Evolutionary conservation across 345 rosid genomes (phyloP).

Genomic region (Microcos paniculata): DNA sequence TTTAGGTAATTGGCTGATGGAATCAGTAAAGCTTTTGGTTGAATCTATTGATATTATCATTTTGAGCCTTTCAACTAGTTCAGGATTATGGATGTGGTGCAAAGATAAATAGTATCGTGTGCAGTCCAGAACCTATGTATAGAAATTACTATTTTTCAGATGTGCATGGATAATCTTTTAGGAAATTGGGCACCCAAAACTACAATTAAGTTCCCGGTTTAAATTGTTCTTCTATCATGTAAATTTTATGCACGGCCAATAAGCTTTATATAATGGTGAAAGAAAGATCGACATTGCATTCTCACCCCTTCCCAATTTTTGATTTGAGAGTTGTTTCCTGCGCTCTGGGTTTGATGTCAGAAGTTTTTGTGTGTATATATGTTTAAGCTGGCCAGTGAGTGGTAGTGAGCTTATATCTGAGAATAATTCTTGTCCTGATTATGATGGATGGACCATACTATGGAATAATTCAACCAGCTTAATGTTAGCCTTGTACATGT

Average conservation of each 20-base stretch:
- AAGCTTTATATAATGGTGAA: not conserved
- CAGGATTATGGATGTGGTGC: not conserved
- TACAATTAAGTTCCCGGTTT: not conserved
- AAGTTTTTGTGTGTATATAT: not conserved
- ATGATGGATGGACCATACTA: not conserved
- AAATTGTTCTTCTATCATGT: not conserved
- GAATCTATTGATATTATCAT: not conserved
- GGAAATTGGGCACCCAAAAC: not conserved
- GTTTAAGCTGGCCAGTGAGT: not conserved
- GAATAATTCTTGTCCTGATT: slow-evolving; percentile 1
- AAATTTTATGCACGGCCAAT: not conserved
- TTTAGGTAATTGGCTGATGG: not conserved
- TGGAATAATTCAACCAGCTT: not conserved
- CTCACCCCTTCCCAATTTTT: not conserved
- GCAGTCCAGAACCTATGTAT: not conserved
- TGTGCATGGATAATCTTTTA: not conserved
- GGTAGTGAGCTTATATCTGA: not conserved
- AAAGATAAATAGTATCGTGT: not conserved
- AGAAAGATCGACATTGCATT: not conserved
- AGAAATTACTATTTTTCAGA: not conserved
- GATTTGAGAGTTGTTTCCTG: not conserved
- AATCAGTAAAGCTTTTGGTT: not conserved
- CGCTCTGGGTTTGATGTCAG: too few relatives aligned
- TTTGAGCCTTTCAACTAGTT: not conserved
- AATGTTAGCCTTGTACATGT: not conserved